Base-by-base conservation (phyloP, 2,329 filamentous ascomycete genomes). In the Alternaria longipes region DNA sequence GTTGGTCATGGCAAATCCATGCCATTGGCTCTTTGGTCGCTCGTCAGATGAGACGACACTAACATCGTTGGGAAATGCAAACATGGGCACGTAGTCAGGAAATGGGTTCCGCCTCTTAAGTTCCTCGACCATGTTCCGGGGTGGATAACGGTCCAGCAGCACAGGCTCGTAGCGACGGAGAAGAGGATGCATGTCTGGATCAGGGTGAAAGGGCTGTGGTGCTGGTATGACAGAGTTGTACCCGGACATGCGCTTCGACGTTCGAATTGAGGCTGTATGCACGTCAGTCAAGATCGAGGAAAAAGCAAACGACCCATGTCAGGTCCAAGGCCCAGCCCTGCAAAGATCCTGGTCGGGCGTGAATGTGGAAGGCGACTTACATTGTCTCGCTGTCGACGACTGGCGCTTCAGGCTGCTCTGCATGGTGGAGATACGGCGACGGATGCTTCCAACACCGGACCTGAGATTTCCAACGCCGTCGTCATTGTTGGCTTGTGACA, bases 81-180 rank as follows among this genome's bases (percentile, higher is more conserved):
- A 99, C 95, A 99, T 98, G 58, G 95, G 95, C 18, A 99, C 93
- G 73, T 97, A 99, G 76, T 99, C 95, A 1, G 95, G 95, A 74
- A 99, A 98, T 59, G 87, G 90, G 55, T 93, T 93, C 73, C 95
- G 87, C 72, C 91, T 86, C 69, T 91, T 88, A 53, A 91, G 80
- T 69, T 97, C 94, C 60, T 97, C 93, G 22, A 89, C 84, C 74
- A 93, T 91, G 66, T 88, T 87, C 76, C 93, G 92, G 16, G 93
- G 90, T 8, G 95, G 95, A 72, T 98, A 98, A 78, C 94, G 88
- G 79, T 99, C 95, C 30, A 99, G 87, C 22, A 99, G 83, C n/a
- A 97, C 94, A 8, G 95, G 95, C 78, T 99, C 95, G 77, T 98
- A 98, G 60, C 92, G 90, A 64, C 94, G 89, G 81, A 95, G 94